Evolutionary conservation across 176 grass and related monocot genomes (phyloP).

Genomic region (Musa beccarii): DNA sequence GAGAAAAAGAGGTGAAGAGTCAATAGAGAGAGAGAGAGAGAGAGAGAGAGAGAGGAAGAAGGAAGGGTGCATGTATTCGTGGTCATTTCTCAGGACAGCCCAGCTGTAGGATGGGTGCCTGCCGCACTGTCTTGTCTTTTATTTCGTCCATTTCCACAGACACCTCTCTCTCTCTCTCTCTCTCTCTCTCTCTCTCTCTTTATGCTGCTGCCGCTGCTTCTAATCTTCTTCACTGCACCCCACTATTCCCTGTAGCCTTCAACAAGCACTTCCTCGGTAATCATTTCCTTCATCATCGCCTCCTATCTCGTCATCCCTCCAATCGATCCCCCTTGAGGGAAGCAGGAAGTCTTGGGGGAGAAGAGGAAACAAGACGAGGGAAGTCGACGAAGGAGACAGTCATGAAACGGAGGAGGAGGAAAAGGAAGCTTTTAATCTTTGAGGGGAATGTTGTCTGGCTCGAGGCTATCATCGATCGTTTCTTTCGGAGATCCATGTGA

Average conservation of each 20-base stretch:
- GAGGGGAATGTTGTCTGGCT: slow-evolving; percentile 1
- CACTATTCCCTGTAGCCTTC: neutral
- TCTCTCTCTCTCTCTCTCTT: neutral
- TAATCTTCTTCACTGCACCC: neutral
- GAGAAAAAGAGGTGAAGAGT: neutral
- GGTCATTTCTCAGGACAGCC: neutral
- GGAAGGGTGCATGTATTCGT: neutral
- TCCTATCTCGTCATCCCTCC: neutral
- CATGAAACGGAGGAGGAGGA: too few species aligned
- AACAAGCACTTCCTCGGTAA: too few species aligned
- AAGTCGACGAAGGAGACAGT: too few species aligned
- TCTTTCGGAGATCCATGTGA: neutral
- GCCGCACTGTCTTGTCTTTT: neutral
- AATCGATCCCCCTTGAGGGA: neutral
- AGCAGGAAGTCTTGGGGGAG: neutral
- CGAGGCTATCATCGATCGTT: neutral
- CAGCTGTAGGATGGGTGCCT: neutral
- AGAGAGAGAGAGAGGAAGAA: neutral
- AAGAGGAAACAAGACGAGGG: too few species aligned
- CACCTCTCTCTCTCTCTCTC: neutral
- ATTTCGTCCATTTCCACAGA: neutral
- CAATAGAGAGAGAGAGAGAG: neutral
- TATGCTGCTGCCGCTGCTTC: neutral
- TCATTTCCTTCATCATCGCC: too few species aligned
- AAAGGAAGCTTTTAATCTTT: neutral